These are phyloP conservation scores for Hypoxylon sp. DNA, from an alignment of 2,329 filamentous ascomycete genomes.

Conservation along the genomic window DNA sequence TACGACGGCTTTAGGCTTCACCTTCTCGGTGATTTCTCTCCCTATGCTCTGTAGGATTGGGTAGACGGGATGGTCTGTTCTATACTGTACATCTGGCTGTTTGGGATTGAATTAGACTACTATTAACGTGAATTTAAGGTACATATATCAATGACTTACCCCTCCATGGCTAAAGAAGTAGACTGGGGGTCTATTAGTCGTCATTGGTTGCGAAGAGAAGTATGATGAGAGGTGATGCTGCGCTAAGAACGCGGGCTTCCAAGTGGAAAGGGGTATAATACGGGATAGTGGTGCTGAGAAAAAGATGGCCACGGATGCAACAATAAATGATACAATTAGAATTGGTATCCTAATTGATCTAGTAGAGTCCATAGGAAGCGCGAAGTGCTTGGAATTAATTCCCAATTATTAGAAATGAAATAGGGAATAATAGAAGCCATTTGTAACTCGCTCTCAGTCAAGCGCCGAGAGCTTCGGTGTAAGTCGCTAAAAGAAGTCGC, in stretches of 20 bases:
- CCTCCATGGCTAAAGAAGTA: slow-evolving; percentile 68
- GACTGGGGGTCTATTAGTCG: slow-evolving; percentile 57
- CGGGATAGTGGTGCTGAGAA: slow-evolving; percentile 44
- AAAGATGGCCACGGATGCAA: slow-evolving; percentile 49
- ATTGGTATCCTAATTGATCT: slow-evolving; percentile 32
- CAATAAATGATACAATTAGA: slow-evolving; percentile 43
- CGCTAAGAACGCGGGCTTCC: slow-evolving; percentile 35
- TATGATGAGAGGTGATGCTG: slow-evolving; percentile 26
- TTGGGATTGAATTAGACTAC: slow-evolving; percentile 26
- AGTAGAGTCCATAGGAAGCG: slow-evolving; percentile 26
- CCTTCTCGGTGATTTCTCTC: slow-evolving; percentile 76
- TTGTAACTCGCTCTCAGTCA: slow-evolving; percentile 26
- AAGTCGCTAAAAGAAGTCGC: slow-evolving; percentile 14
- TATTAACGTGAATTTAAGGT: background rate
- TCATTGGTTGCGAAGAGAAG: slow-evolving; percentile 44
- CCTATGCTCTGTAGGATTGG: slow-evolving; percentile 75
- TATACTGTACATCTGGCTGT: slow-evolving; percentile 76
- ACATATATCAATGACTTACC: slow-evolving; percentile 53
- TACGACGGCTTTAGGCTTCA: slow-evolving; percentile 80
- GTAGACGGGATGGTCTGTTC: slow-evolving; percentile 78
- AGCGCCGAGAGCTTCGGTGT: slow-evolving; percentile 13
- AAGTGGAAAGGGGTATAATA: slow-evolving; percentile 41
- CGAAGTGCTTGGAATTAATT: background rate
- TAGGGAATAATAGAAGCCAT: slow-evolving; percentile 19
- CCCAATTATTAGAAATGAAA: slow-evolving; percentile 3